phyloP scores from a whole-genome alignment of 1,284 basidiomycete genomes.

The Trichosporon faecale region DNA sequence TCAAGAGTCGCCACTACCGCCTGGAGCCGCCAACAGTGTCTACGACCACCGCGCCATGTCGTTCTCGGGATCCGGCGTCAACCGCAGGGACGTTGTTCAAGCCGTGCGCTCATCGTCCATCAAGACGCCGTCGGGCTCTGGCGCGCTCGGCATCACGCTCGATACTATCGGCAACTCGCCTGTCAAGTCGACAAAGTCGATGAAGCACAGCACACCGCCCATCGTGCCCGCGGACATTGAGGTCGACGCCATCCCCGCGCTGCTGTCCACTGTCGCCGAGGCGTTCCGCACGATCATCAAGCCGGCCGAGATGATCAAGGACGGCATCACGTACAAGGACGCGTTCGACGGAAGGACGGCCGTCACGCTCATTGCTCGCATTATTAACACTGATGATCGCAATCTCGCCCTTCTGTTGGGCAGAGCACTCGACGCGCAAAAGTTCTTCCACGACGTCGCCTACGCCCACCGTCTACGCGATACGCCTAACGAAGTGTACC shows the following conservation, averaged over 20 bases:
- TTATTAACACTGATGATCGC: constrained; percentile 96
- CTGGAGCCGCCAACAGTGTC: constrained; percentile 33
- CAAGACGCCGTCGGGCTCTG: constrained; percentile 4
- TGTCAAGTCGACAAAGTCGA: constrained; percentile 28
- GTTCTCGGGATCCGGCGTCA: constrained; percentile 44
- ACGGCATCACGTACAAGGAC: constrained; percentile 92
- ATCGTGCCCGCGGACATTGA: constrained; percentile 36
- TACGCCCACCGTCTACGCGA: constrained; percentile 96
- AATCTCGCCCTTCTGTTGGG: constrained; percentile 92
- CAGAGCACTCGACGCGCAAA: constrained; percentile 92
- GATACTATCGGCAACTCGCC: constrained; percentile 31
- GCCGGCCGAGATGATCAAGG: constrained; percentile 78
- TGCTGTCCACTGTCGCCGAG: constrained; percentile 89
- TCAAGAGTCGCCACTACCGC: constrained; percentile 31
- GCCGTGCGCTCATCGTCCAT: constrained; percentile 40
- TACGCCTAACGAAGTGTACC: constrained; percentile 84
- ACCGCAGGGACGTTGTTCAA: constrained; percentile 37
- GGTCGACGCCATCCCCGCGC: constrained; percentile 80
- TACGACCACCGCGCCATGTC: constrained; percentile 48
- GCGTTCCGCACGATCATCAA: constrained; percentile 81
- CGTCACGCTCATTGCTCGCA: constrained; percentile 92
- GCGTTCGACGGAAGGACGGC: constrained; percentile 96
- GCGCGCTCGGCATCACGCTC: constrained; percentile 11
- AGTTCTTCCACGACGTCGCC: constrained; percentile 99
- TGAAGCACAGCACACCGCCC: constrained; percentile 5